These are phyloP conservation scores for Nakaseomyces sp. DNA, from an alignment of 1,139 yeast genomes.

Conservation along the genomic window DNA sequence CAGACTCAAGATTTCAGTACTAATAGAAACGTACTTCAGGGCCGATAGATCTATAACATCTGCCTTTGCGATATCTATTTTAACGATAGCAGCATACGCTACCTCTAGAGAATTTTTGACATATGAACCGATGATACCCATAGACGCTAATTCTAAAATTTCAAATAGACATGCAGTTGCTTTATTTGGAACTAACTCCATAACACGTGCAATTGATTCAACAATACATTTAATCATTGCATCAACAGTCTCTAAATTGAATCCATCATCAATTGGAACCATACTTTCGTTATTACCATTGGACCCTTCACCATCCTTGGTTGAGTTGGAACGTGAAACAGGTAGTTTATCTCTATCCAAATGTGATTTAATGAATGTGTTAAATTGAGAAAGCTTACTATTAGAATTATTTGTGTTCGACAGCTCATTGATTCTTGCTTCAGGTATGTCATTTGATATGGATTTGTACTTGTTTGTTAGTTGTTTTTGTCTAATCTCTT, in stretches of 20 bases:
- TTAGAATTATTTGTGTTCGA: conserved; percentile 12
- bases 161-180: conserved; percentile 59
- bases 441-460: conserved; percentile 7
- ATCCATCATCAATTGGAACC: conserved; percentile 15
- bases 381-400: conserved; percentile 32
- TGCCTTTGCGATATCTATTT: conserved; percentile 32
- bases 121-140: conserved; percentile 66
- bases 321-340: conserved; percentile 16
- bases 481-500: conserved; percentile 40
- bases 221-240: conserved; percentile 60
- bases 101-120: conserved; percentile 70
- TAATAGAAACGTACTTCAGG: conserved; percentile 44
- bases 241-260: conserved; percentile 47
- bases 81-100: conserved; percentile 41
- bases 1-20: conserved; percentile 56
- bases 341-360: conserved; percentile 33
- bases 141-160: conserved; percentile 55
- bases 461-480: conserved; percentile 35
- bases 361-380: conserved; percentile 35
- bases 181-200: conserved; percentile 61
- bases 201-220: conserved; percentile 69
- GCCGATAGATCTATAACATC: conserved; percentile 37
- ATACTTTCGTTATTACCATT: background rate
- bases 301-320: background rate
- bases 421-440: conserved; percentile 5